Base-by-base conservation (phyloP, 495 filamentous ascomycete species). In the Aspergillus campestris region DNA sequence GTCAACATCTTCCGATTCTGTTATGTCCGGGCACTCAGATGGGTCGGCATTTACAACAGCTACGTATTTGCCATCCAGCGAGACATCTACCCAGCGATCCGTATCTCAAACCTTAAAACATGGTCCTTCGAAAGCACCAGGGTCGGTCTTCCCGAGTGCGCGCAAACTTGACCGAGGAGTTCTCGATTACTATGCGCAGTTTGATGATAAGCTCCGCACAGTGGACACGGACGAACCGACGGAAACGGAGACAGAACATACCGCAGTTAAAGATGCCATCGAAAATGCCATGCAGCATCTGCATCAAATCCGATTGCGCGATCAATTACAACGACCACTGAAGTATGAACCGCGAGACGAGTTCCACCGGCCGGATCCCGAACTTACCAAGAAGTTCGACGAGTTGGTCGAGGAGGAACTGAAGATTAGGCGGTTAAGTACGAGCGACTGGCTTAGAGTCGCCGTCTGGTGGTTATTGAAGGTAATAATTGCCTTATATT, bases 391-490 rank as follows among this genome's bases (percentile, higher is more conserved):
- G 34, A 47, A 40, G 6, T 65, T 70, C 28, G 42, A 58, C 13
- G 37, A 40, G 5, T 56, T 59, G 8, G 50, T 48, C 0, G 45
- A 59, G 12, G 50, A 57, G 13, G 62, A 60, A 42, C 43, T 62
- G 29, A 53, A 54, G 15, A 44, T 60, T 1, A 44, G 53, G 36
- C 47, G 58, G 13, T 44, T 66, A 4, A 58, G 45, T 38, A 60
- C 63, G 15, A 56, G 54, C 34, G 63, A 66, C 29, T 70, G 66
- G 69, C 50, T 72, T 30, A 55, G 62, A 27, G 44, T 67, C 13
- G 68, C 66, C 8, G 68, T 62, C 37, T 72, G 68, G 68, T 72
- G 69, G 69, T 44, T 72, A 38, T 47, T 72, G n/a, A 71, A 71
- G 57, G 67, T 66, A 47, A 6, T 39, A 37, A 4, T 15, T 1